Evolutionary conservation across 257 asterid species (phyloP), one percentile per base, ranked within the genome.

Genomic region (Sherardia arvensis): DNA sequence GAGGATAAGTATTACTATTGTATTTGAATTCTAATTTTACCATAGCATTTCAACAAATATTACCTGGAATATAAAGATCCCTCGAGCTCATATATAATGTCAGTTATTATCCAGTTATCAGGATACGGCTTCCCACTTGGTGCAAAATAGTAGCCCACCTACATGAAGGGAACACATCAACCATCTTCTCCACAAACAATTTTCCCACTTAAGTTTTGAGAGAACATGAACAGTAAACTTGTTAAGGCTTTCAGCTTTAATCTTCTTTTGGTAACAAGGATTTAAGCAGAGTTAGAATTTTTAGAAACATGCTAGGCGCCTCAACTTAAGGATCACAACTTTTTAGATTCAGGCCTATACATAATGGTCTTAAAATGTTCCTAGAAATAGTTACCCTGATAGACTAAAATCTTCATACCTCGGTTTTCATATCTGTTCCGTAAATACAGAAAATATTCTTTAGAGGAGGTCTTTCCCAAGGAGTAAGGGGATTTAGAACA

Each of bases 91-190:
- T 82, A 87, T 71, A 93, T 78, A 62, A 89, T 76, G 68, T 93
- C 99, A 60, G 99, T 93, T 71, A 85, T 71, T 59, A 93, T 90
- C 99, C 99, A 93, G 73, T 93, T 93, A 83, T 93, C 99, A 77
- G 99, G 99, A 78, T 89, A 93, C 51, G 99, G 99, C 83, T 93
- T 93, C 78, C 99, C 97, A 74, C 99, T 93, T 61, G 99, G 99
- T 22, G 99, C 99, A 84, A 83, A 87, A 78, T 87, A 89, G 77
- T 93, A 93, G 75, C 99, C 99, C 69, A 93, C 97, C 99, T 93
- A 65, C 67, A 69, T 70, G 66, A 68, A 70, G 58, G 64, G 55
- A 58, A 69, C 55, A 61, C 60, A 64, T 12, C 65, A 68, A 60
- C 53, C 51, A 21, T 66, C 61, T 58, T 59, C 18, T 45, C 48